Evolutionary conservation across 2,329 filamentous ascomycete species (phyloP).

Genomic region (Fusarium domesticum): DNA sequence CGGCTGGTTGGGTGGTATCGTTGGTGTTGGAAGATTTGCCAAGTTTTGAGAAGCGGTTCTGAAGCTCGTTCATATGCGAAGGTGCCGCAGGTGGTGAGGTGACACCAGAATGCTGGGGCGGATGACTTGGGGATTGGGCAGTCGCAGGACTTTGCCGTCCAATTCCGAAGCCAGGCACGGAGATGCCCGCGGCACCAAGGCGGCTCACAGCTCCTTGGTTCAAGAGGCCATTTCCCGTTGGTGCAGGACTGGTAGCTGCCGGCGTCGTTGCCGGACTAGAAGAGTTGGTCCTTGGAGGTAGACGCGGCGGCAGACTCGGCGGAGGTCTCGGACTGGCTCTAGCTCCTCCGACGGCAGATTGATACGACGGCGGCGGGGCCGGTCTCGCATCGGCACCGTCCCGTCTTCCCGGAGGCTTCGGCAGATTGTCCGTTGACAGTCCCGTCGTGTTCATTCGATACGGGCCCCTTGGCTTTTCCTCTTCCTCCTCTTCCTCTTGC

Average conservation of each 20-base stretch:
- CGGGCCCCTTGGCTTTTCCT: constrained; percentile 55
- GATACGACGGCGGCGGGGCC: constrained; percentile 31
- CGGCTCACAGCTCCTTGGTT: constrained; percentile 61
- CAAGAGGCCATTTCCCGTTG: constrained; percentile 32
- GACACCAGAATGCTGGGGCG: constrained; percentile 26
- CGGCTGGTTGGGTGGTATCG: constrained; percentile 29
- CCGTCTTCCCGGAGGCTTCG: constrained; percentile 63
- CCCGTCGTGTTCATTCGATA: constrained; percentile 71
- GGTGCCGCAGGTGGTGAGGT: constrained; percentile 19
- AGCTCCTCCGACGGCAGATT: constrained; percentile 25
- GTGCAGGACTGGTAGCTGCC: constrained; percentile 21
- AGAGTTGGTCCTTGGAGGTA: constrained; percentile 49
- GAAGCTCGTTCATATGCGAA: constrained; percentile 61
- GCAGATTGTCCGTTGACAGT: constrained; percentile 64
- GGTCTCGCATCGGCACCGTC: constrained; percentile 39
- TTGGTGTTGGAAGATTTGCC: constrained; percentile 33
- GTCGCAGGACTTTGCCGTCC: constrained; percentile 40
- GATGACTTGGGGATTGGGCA: constrained; percentile 27
- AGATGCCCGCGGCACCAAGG: constrained; percentile 71
- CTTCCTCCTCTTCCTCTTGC: constrained; percentile 23
- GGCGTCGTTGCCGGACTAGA: constrained; percentile 29
- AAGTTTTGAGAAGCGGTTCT: constrained; percentile 62
- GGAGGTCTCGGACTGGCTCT: constrained; percentile 24
- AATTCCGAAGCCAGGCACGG: constrained; percentile 76
- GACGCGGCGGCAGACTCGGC: constrained; percentile 69